Percentiles rank a stretch among this genome's conserved stretches.
Conservation (phyloP, 768 basidiomycete genomes). For the Galerina marginata region DNA sequence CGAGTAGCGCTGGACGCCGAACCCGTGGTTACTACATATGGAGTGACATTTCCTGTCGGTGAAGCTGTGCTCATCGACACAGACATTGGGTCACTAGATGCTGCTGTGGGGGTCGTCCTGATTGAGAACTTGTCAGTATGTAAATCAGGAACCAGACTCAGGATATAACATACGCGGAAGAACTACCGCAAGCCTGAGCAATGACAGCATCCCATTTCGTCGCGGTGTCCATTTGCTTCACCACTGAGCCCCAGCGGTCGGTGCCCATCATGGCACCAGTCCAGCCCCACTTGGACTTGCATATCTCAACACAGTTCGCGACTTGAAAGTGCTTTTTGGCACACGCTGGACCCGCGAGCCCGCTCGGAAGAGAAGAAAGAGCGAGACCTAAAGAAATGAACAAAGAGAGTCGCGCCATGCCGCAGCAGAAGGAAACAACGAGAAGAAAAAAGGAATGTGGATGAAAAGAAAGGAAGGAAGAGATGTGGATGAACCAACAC, state of each 20-base stretch:
- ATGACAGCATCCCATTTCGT: slow-evolving; percentile 40
- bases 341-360: slow-evolving; percentile 53
- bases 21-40: slow-evolving; percentile 19
- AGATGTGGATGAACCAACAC: slow-evolving; percentile 16
- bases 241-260: slow-evolving; percentile 62
- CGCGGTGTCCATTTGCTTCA: slow-evolving; percentile 37
- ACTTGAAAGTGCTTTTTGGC: slow-evolving; percentile 40
- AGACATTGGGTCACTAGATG: slow-evolving; percentile 14
- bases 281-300: slow-evolving; percentile 52
- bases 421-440: too few relatives aligned
- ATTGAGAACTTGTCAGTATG: slow-evolving; percentile 12
- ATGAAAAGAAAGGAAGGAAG: slow-evolving; percentile 27
- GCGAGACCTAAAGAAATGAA: slow-evolving; percentile 40
- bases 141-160: neutral
- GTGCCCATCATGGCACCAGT: slow-evolving; percentile 53
- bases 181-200: slow-evolving; percentile 48
- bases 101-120: slow-evolving; percentile 17
- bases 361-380: slow-evolving; percentile 40
- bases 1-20: slow-evolving; percentile 21
- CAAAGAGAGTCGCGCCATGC: slow-evolving; percentile 44
- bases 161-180: slow-evolving; percentile 17
- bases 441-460: slow-evolving; percentile 29
- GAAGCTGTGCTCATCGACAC: slow-evolving; percentile 26
- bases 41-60: slow-evolving; percentile 26
- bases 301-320: slow-evolving; percentile 42